Conservation (phyloP, 257 asterid genomes). For the Vinca minor region DNA sequence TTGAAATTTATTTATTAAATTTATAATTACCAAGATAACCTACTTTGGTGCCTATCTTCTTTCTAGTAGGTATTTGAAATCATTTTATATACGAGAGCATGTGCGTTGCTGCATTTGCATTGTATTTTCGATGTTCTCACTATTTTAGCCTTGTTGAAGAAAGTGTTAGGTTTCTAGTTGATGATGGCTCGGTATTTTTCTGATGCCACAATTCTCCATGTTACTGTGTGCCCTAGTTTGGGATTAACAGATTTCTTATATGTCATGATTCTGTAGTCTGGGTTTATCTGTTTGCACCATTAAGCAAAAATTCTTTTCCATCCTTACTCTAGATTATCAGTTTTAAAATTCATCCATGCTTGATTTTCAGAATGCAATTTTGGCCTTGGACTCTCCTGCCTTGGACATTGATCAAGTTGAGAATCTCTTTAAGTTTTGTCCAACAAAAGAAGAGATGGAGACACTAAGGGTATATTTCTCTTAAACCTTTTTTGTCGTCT, state of each 20-base stretch:
- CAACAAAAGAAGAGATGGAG: slow-evolving; percentile 98
- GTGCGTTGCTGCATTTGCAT: background rate
- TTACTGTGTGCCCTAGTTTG: background rate
- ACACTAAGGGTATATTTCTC: slow-evolving; percentile 56
- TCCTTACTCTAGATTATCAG: background rate
- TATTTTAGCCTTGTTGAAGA: background rate
- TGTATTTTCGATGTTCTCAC: background rate
- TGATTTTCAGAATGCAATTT: slow-evolving; percentile 59
- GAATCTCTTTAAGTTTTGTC: slow-evolving; percentile 93
- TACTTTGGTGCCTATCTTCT: background rate
- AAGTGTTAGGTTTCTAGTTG: background rate
- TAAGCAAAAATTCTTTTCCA: background rate
- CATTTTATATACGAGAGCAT: background rate
- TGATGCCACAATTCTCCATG: background rate
- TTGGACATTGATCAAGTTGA: slow-evolving; percentile 99
- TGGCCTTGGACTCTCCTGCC: slow-evolving; percentile 82
- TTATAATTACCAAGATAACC: background rate
- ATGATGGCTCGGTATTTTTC: background rate
- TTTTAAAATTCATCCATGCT: slow-evolving; percentile 7
- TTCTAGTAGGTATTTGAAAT: background rate
- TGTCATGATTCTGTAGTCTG: background rate
- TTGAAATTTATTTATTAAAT: background rate
- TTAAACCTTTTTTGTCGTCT: background rate
- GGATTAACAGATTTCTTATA: background rate
- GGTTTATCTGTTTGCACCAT: no score